Percentiles rank a stretch among this genome's conserved stretches.
Evolutionary conservation across 148 eudicot species (phyloP).

Genomic region (Fagopyrum tataricum): DNA sequence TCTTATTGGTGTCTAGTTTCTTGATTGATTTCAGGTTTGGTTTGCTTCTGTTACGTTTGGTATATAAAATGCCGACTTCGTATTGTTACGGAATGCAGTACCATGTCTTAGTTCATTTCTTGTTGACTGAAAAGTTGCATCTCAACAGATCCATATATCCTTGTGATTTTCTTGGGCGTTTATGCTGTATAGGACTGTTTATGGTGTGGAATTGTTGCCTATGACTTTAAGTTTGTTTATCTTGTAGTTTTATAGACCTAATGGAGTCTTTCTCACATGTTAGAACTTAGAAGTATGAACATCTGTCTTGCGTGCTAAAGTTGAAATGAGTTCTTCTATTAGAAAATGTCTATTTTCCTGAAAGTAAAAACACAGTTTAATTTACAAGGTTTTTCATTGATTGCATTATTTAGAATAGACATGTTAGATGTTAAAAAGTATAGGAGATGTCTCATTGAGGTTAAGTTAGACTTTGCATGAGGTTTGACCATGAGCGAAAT

Average conservation of each 20-base stretch:
- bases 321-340: neutral
- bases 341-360: neutral
- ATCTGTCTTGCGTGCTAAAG: neutral
- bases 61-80: neutral
- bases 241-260: neutral
- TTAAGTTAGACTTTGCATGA: too few species aligned
- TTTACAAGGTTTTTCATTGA: neutral
- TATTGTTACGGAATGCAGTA: neutral
- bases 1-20: neutral
- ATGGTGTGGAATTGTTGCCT: neutral
- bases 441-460: neutral
- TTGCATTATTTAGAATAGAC: neutral
- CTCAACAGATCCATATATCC: neutral
- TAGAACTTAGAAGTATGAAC: neutral
- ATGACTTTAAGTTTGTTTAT: neutral
- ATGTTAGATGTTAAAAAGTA: neutral
- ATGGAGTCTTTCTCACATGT: neutral
- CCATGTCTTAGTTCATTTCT: neutral
- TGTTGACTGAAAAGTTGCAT: neutral
- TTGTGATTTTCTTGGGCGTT: neutral
- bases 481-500: too few species aligned
- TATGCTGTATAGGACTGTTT: neutral
- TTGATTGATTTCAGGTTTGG: neutral
- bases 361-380: neutral
- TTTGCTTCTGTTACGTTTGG: constrained; percentile 4